These are phyloP conservation scores for Aspergillus pseudoterreus DNA, from an alignment of 2,329 filamentous ascomycete genomes.

Conservation along the genomic window DNA sequence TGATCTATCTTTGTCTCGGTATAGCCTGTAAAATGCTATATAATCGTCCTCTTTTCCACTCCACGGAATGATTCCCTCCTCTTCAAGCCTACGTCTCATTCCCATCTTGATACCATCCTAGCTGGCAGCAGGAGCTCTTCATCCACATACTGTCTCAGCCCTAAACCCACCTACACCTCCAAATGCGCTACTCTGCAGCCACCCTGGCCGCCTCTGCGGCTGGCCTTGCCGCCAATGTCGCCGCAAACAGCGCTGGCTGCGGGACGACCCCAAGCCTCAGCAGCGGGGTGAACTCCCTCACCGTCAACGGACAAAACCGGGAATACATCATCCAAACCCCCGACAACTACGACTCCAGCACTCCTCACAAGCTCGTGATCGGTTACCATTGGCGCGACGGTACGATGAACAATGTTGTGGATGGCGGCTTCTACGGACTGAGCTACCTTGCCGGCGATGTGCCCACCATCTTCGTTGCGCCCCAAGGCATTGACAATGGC, in stretches of 20 bases:
- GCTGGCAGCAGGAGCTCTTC: too few species aligned
- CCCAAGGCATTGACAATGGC: slow-evolving; percentile 40
- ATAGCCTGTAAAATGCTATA: too few species aligned
- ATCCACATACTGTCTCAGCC: too few species aligned
- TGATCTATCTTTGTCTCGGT: too few species aligned
- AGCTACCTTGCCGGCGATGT: slow-evolving; percentile 30
- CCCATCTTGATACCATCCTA: too few species aligned
- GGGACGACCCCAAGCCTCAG: slow-evolving; percentile 4
- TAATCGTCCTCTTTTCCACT: too few species aligned
- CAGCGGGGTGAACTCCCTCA: slow-evolving; percentile 5
- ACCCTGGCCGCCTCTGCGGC: neutral
- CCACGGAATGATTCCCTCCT: too few species aligned
- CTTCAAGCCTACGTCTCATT: too few species aligned
- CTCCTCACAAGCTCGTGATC: slow-evolving; percentile 1
- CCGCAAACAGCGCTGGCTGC: slow-evolving; percentile 3
- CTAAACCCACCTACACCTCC: neutral
- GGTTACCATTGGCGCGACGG: slow-evolving; percentile 4
- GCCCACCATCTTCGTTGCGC: slow-evolving; percentile 43
- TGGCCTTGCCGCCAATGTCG: neutral
- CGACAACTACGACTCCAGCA: slow-evolving; percentile 2
- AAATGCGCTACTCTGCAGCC: neutral
- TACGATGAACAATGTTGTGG: slow-evolving; percentile 3
- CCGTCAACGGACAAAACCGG: slow-evolving; percentile 4
- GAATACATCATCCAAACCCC: slow-evolving; percentile 2
- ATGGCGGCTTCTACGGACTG: slow-evolving; percentile 37